A percentile compares a stretch with the other conserved stretches of the same genome.
Conservation (phyloP, 345 rosid species). For the Gossypium anomalum region DNA sequence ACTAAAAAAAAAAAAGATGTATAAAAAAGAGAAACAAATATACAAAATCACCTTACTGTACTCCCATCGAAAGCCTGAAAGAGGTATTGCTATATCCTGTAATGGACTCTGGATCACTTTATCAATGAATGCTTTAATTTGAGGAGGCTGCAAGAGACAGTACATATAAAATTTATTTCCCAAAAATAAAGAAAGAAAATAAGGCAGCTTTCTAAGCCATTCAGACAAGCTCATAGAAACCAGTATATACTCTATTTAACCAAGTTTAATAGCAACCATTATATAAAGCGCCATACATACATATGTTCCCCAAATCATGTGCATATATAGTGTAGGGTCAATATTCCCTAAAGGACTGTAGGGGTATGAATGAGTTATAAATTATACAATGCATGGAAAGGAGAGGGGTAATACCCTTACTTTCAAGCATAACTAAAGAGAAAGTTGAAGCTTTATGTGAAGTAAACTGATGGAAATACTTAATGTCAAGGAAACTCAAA, state of each 20-base stretch:
- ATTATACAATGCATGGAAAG: background rate
- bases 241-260: background rate
- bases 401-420: background rate
- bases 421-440: background rate
- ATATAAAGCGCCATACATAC: too few species aligned
- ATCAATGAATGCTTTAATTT: conserved; percentile 81
- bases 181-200: background rate
- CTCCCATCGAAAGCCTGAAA: conserved; percentile 93
- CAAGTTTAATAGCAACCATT: background rate
- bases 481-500: background rate
- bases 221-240: background rate
- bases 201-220: background rate
- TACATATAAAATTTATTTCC: conserved; percentile 13
- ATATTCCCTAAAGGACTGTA: background rate
- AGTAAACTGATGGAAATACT: background rate
- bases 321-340: background rate
- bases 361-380: background rate
- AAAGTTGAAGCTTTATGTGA: background rate
- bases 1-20: background rate
- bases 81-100: conserved; percentile 95
- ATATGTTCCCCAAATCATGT: background rate
- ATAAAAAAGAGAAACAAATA: background rate
- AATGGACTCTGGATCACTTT: conserved; percentile 95
- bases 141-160: conserved; percentile 64
- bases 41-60: conserved; percentile 61